Conservation (phyloP, 2,329 filamentous ascomycete species). For the Verruconis gallopava region DNA sequence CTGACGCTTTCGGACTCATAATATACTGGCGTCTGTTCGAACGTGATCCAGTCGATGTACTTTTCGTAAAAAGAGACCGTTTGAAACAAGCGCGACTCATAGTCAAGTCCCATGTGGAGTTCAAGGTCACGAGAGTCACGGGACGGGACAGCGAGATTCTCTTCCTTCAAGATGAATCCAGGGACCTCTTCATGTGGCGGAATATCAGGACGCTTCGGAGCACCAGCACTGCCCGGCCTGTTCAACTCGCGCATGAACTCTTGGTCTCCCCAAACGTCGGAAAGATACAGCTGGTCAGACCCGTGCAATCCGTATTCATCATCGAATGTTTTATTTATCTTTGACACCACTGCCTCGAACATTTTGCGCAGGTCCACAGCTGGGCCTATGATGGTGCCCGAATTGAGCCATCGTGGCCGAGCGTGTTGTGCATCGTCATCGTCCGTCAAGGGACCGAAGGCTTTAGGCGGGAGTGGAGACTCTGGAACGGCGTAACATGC, state of each 20-base stretch:
- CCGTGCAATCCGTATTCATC: slow-evolving; percentile 20
- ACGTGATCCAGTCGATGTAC: slow-evolving; percentile 24
- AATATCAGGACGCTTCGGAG: background rate
- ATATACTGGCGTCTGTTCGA: slow-evolving; percentile 13
- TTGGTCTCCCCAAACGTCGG: slow-evolving; percentile 32
- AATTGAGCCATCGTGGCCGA: slow-evolving; percentile 31
- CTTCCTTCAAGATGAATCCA: slow-evolving; percentile 12
- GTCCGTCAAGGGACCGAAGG: slow-evolving; percentile 27
- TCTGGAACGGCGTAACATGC: slow-evolving; percentile 31
- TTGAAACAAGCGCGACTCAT: slow-evolving; percentile 30
- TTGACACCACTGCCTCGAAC: slow-evolving; percentile 20
- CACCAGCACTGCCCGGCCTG: background rate
- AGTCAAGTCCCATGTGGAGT: slow-evolving; percentile 29
- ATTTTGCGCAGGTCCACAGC: slow-evolving; percentile 21
- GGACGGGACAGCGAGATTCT: slow-evolving; percentile 8
- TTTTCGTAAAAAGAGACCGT: slow-evolving; percentile 25
- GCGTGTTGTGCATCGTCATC: slow-evolving; percentile 16
- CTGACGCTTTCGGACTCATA: background rate
- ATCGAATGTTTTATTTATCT: slow-evolving; percentile 24
- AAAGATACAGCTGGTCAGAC: slow-evolving; percentile 33
- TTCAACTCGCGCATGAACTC: slow-evolving; percentile 25
- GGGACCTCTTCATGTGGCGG: background rate
- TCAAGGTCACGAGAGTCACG: no score
- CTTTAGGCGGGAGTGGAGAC: slow-evolving; percentile 18
- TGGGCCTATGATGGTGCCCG: slow-evolving; percentile 34